Conservation (phyloP, 2,329 filamentous ascomycete species). For the Aureobasidium zeae region DNA sequence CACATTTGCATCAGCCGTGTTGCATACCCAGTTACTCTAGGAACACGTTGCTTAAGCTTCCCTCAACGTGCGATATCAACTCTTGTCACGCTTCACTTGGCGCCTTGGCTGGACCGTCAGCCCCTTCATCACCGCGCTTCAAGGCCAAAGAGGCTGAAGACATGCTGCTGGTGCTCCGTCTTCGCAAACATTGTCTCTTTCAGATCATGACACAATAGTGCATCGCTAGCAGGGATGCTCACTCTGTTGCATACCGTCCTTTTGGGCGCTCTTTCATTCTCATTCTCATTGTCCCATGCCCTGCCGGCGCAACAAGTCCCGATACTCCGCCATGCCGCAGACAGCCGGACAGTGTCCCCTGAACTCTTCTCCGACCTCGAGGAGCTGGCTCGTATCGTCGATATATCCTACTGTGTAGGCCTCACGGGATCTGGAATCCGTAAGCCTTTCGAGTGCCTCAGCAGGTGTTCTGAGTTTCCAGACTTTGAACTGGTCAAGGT, state of each 20-base stretch:
- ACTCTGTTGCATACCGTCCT: constrained; percentile 8
- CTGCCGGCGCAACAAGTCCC: constrained; percentile 24
- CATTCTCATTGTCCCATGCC: constrained; percentile 19
- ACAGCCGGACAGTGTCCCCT: constrained; percentile 43
- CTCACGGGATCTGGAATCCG: constrained; percentile 72
- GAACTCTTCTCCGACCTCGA: constrained; percentile 72
- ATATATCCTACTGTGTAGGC: constrained; percentile 90
- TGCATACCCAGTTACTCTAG: too few species aligned
- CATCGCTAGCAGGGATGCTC: constrained; percentile 14
- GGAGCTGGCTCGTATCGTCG: constrained; percentile 80
- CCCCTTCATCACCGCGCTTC: too few species aligned
- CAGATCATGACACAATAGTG: constrained; percentile 9
- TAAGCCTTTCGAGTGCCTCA: constrained; percentile 75
- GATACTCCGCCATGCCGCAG: constrained; percentile 25
- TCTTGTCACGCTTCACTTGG: too few species aligned
- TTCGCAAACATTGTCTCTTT: too few species aligned
- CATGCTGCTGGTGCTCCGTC: too few species aligned
- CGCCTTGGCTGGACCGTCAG: too few species aligned
- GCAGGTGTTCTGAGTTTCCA: constrained; percentile 76
- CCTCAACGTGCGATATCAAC: too few species aligned
- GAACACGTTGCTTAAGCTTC: too few species aligned
- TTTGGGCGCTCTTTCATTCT: constrained; percentile 16
- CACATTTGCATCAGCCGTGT: too few species aligned
- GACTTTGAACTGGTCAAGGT: constrained; percentile 64
- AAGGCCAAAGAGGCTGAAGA: too few species aligned